Evolutionary conservation across 2,329 filamentous ascomycete genomes (phyloP), one percentile per base, ranked within the genome.

Genomic region (Epichloe gansuensis): DNA sequence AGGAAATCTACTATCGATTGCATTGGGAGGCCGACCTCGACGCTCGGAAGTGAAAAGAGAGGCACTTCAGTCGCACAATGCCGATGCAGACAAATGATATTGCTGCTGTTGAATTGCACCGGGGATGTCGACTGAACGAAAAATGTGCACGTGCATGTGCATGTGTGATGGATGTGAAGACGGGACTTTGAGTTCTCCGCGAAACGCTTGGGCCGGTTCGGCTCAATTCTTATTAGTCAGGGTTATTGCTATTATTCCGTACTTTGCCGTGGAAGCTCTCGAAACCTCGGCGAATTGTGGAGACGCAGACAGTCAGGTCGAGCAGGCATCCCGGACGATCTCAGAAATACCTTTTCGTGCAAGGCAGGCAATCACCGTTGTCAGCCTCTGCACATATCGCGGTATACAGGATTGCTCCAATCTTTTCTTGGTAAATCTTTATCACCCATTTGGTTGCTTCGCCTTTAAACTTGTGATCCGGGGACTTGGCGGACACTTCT

Each of bases 171-270:
- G 39, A 41, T 44, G 17, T 5, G 42, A 27, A 11, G 42, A 45
- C 42, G 21, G 42, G 17, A 42, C 38, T 40, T 17, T 17, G 25
- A 35, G 31, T 17, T 5, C 17, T 17, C 12, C 25, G n/a, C 34
- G 36, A 17, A 41, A 8, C 48, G 48, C 48, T 23, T 50, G 43
- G 40, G 47, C 48, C 27, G n/a, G 27, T 25, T 39, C 27, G 38
- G 50, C 36, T 51, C 44, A 48, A 48, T 43, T 12, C 4, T 38
- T 12, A 47, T 47, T 48, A 52, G 50, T 52, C 50, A 49, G 39
- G 25, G 15, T 25, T 25, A 17, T 5, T 1, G 21, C 17, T n/a
- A 41, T 17, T 11, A 8, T 17, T 23, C 17, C 9, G 41, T 43
- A 41, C 25, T 21, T 38, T 23, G 12, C 38, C 25, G 47, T 23